Evolutionary conservation across 176 grass and related monocot genomes (phyloP).

Genomic region (Eragrostis curvula): DNA sequence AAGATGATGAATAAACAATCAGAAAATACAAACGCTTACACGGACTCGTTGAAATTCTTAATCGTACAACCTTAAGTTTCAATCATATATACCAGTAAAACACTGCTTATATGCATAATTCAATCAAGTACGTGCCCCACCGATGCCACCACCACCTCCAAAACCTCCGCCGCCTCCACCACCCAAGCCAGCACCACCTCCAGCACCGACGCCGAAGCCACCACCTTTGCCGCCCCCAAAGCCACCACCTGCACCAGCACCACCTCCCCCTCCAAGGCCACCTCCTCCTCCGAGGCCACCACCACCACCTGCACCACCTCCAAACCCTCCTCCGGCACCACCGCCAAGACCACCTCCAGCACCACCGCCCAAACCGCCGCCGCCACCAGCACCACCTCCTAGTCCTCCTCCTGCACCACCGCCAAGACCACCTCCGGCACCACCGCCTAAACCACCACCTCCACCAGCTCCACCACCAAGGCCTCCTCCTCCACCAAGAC

Average conservation of each 20-base stretch:
- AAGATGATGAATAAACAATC: constrained; percentile 40
- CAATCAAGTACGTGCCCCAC: background rate
- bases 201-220: background rate
- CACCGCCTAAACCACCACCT: background rate
- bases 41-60: background rate
- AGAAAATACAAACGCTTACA: background rate
- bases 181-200: background rate
- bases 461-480: constrained; percentile 11
- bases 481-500: background rate
- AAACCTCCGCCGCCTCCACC: background rate
- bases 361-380: constrained; percentile 7
- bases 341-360: background rate
- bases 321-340: background rate
- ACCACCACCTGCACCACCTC: background rate
- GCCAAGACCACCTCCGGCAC: background rate
- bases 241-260: background rate
- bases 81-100: background rate
- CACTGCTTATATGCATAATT: background rate
- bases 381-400: background rate
- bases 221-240: background rate
- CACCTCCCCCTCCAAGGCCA: constrained; percentile 2
- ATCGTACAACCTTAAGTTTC: background rate
- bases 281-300: background rate
- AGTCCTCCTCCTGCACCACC: background rate
- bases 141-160: constrained; percentile 3